These are phyloP conservation scores for Boletus subparvulus DNA, from an alignment of 768 basidiomycete genomes.

Conservation along the genomic window DNA sequence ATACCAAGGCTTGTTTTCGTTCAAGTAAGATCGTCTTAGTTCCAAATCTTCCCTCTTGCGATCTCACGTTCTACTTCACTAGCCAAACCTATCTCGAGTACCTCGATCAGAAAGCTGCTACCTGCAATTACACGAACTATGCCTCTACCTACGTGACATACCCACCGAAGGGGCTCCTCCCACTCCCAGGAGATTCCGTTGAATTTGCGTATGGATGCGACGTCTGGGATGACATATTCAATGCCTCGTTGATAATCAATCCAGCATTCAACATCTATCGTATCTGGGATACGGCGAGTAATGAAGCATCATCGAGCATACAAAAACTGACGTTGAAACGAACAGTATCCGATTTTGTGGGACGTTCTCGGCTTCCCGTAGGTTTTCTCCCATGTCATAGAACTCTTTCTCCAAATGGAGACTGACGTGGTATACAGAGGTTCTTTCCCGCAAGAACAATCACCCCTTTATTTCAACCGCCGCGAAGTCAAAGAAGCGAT, in stretches of 20 bases:
- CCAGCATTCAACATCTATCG: constrained; percentile 79
- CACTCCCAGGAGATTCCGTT: constrained; percentile 61
- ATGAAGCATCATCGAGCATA: no score
- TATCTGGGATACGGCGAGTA: constrained; percentile 63
- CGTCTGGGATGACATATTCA: constrained; percentile 64
- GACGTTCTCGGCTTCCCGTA: constrained; percentile 83
- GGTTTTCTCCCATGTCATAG: constrained; percentile 13
- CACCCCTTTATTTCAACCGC: constrained; percentile 71
- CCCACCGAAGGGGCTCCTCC: constrained; percentile 65
- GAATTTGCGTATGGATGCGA: constrained; percentile 54
- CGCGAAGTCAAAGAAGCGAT: constrained; percentile 63
- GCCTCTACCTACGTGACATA: constrained; percentile 60
- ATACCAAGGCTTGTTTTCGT: constrained; percentile 65
- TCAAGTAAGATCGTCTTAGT: constrained; percentile 51
- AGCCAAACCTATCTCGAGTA: constrained; percentile 63
- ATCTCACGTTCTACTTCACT: not conserved
- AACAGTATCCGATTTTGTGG: constrained; percentile 63
- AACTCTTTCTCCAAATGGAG: not conserved
- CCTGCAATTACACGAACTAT: constrained; percentile 68
- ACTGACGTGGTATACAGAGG: constrained; percentile 39
- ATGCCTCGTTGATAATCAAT: constrained; percentile 60
- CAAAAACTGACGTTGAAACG: not conserved
- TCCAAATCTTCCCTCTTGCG: not conserved
- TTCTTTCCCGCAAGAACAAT: constrained; percentile 53
- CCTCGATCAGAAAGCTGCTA: constrained; percentile 49